Conservation (phyloP, 2,329 filamentous ascomycete species). For the Fusarium verrucosum region DNA sequence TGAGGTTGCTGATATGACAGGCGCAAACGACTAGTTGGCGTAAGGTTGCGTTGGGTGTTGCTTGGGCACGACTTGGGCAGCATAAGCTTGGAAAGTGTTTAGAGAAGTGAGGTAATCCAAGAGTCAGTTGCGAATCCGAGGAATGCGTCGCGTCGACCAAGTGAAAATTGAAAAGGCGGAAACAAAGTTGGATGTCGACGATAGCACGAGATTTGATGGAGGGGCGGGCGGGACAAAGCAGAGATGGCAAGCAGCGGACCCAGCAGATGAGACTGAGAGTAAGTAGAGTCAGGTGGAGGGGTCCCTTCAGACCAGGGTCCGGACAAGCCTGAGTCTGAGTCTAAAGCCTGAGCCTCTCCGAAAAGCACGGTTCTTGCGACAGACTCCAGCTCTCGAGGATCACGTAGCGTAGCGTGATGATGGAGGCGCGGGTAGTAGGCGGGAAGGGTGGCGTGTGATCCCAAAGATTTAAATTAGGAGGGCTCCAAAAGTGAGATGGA, state of each 20-base stretch:
- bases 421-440: constrained; percentile 42
- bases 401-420: constrained; percentile 37
- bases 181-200: constrained; percentile 32
- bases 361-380: constrained; percentile 34
- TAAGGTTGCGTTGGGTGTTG: constrained; percentile 39
- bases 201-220: constrained; percentile 39
- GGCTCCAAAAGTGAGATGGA: constrained; percentile 28
- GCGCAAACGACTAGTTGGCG: constrained; percentile 31
- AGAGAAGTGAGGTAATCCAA: constrained; percentile 15
- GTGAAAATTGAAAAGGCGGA: constrained; percentile 31
- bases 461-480: constrained; percentile 39
- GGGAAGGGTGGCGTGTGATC: constrained; percentile 42
- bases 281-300: constrained; percentile 42
- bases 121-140: constrained; percentile 18
- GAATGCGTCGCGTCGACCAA: constrained; percentile 38
- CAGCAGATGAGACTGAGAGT: constrained; percentile 33
- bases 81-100: constrained; percentile 25
- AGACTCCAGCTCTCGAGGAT: constrained; percentile 12
- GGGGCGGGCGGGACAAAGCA: constrained; percentile 35
- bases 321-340: constrained; percentile 16
- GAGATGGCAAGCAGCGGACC: constrained; percentile 7
- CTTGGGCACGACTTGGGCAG: constrained; percentile 36
- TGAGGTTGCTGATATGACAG: constrained; percentile 37
- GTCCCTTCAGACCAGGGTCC: constrained; percentile 35
- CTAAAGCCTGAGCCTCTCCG: constrained; percentile 18